Base-by-base conservation (phyloP, 257 asterid species). In the Cynanchum wilfordii region DNA sequence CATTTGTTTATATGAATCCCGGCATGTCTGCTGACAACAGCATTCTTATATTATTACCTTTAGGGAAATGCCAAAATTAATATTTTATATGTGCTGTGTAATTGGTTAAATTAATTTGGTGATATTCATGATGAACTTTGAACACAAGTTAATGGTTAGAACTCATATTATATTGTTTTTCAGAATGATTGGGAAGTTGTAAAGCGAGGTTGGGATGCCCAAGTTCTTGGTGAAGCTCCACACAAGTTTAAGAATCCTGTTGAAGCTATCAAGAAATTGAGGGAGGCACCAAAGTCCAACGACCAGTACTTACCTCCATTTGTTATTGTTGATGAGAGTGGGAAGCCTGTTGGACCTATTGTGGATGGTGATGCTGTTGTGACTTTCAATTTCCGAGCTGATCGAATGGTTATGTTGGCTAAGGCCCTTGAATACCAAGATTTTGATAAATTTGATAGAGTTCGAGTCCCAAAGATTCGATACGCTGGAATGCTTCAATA, bases 121-220 rank as follows among this genome's bases (percentile, higher is more conserved):
- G 33, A 6, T 33, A 33, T 63, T 1, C 9, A 38, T 7, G 44
- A 38, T 3, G 40, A 36, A 36, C 40, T 36, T 10, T 47, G 52
- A 1, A 27, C 6, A 2, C 66, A 15, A 22, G 24, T 24, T 15
- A 57, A 30, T 57, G 70, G 15, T 75, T 66, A 30, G n/a, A 50
- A 45, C 16, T 68, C 38, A 20, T 11, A 3, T 50, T 50, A 20
- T 12, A 3, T 51, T 51, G 47, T 19, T 77, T 60, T 77, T 74
- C 80, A 88, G 97, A 94, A 94, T 85, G 98, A 94, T 63, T 94
- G 98, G 97, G 96, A 86, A 29, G 93, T 91, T 54, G 86, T 94
- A 10, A 94, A 94, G 80, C 79, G 98, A 75, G 98, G 97, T 68
- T 94, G 98, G 98, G 98, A 94, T 76, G 98, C 98, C 29, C 98